These are phyloP conservation scores for Pseudocohnilembus persalinus DNA, from an alignment of 169 alveolate species.

Conservation along the genomic window DNA sequence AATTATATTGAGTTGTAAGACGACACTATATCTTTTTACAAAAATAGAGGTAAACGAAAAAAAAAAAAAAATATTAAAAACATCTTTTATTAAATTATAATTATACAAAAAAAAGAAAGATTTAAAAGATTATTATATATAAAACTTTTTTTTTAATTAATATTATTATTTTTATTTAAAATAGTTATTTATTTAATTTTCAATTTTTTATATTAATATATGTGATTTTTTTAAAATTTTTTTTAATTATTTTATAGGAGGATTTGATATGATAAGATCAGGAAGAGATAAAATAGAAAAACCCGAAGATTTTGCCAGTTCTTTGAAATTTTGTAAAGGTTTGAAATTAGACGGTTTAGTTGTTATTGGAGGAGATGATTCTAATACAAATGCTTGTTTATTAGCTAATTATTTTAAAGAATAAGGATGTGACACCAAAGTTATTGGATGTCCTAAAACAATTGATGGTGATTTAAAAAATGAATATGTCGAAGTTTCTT, in stretches of 20 bases:
- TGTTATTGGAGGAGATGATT: slow-evolving; percentile 99
- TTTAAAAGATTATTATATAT: no score
- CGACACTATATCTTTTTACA: slow-evolving; percentile 92
- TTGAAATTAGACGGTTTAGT: slow-evolving; percentile 96
- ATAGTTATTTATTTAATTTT: no score
- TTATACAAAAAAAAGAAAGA: no score
- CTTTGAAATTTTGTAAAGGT: slow-evolving; percentile 72
- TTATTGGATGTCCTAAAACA: slow-evolving; percentile 98
- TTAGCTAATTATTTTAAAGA: slow-evolving; percentile 94
- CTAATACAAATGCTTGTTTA: slow-evolving; percentile 98
- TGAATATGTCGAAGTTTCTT: slow-evolving; percentile 94
- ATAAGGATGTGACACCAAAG: slow-evolving; percentile 70
- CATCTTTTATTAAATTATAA: no score
- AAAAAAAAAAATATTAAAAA: no score
- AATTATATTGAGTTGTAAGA: slow-evolving; percentile 91
- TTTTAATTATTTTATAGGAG: slow-evolving; percentile 40
- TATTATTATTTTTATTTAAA: no score
- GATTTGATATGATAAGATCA: slow-evolving; percentile 98
- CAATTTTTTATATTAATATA: no score
- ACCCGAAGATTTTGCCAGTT: slow-evolving; percentile 86
- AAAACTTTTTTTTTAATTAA: no score
- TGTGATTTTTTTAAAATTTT: no score
- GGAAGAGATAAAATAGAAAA: slow-evolving; percentile 97
- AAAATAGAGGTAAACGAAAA: slow-evolving; percentile 94
- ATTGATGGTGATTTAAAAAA: slow-evolving; percentile 98